A percentile compares a stretch with the other conserved stretches of the same genome.
phyloP scores from a whole-genome alignment of 2,329 filamentous ascomycete species.

The Xylariaceae sp. region DNA sequence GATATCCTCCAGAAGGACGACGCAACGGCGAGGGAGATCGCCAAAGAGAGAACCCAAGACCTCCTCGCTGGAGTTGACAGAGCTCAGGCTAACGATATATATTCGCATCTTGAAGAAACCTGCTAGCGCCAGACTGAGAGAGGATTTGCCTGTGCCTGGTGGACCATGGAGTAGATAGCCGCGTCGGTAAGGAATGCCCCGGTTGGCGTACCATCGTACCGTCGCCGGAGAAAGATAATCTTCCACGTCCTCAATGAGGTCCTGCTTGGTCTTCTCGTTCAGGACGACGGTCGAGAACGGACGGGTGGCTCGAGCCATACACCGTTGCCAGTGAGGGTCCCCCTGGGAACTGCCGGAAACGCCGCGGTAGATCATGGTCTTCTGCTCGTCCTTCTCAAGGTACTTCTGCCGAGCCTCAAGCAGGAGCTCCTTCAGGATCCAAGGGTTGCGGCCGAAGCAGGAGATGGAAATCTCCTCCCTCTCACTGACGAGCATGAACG shows the following conservation, averaged over 20 bases:
- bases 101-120: slow-evolving; percentile 64
- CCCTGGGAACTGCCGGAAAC: slow-evolving; percentile 31
- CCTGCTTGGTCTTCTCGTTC: slow-evolving; percentile 50
- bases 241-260: slow-evolving; percentile 51
- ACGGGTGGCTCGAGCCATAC: slow-evolving; percentile 51
- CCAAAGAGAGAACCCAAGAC: slow-evolving; percentile 56
- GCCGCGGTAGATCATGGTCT: slow-evolving; percentile 60
- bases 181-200: slow-evolving; percentile 77
- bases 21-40: slow-evolving; percentile 59
- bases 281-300: slow-evolving; percentile 61
- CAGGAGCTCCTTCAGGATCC: slow-evolving; percentile 54
- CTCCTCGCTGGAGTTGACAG: slow-evolving; percentile 56
- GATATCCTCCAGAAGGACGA: slow-evolving; percentile 70
- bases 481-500: slow-evolving; percentile 36
- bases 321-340: slow-evolving; percentile 52
- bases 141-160: slow-evolving; percentile 73
- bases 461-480: slow-evolving; percentile 53
- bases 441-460: slow-evolving; percentile 54
- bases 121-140: slow-evolving; percentile 61
- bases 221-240: slow-evolving; percentile 58
- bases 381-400: slow-evolving; percentile 49
- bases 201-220: slow-evolving; percentile 71
- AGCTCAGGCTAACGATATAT: slow-evolving; percentile 64
- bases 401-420: slow-evolving; percentile 49
- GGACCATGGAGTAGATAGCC: slow-evolving; percentile 79